phyloP scores from a whole-genome alignment of 73 alveolate genomes.

The Paramecium octaurelia region DNA sequence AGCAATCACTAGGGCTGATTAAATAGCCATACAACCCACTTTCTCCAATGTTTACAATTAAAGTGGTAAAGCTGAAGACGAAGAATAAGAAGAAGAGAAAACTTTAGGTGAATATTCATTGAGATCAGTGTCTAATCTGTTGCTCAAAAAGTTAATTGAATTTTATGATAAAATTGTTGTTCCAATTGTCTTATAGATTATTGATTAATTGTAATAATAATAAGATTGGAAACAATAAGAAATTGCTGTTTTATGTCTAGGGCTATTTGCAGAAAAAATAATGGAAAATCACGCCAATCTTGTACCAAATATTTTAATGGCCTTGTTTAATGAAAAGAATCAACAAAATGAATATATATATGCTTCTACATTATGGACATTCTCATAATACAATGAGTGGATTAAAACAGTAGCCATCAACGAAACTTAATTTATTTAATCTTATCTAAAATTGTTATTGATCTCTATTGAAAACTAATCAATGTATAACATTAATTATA shows the following conservation, averaged over 20 bases:
- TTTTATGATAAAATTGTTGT: neutral
- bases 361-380: constrained; percentile 36
- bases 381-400: constrained; percentile 15
- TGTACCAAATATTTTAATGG: neutral
- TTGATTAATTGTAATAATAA: neutral
- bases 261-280: neutral
- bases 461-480: neutral
- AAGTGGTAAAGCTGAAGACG: neutral
- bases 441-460: neutral
- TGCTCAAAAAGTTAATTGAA: neutral
- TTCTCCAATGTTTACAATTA: constrained; percentile 21
- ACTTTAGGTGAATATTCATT: constrained; percentile 9
- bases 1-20: neutral
- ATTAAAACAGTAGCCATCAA: neutral
- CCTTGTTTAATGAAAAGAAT: neutral
- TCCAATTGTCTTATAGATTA: neutral
- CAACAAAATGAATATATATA: constrained; percentile 23
- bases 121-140: neutral
- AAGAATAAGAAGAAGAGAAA: neutral
- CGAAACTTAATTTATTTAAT: neutral
- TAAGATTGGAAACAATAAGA: constrained; percentile 15
- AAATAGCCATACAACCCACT: neutral
- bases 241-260: neutral
- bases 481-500: neutral
- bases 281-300: neutral